These are phyloP conservation scores for Serendipita sp. DNA, from an alignment of 1,284 basidiomycete species.

Conservation along the genomic window DNA sequence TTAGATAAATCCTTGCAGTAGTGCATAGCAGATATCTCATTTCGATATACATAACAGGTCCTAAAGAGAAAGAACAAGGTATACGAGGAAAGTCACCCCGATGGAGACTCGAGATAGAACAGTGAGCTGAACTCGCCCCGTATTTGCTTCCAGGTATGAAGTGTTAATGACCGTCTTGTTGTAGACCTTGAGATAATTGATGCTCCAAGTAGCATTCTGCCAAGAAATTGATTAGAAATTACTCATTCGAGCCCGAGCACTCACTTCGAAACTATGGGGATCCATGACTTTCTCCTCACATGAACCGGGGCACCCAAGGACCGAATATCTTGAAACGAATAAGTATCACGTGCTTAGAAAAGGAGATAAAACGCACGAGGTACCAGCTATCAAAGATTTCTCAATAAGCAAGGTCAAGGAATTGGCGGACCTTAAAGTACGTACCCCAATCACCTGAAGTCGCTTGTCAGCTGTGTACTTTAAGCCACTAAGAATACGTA, in stretches of 20 bases:
- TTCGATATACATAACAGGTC: neutral
- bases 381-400: neutral
- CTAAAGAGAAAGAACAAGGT: neutral
- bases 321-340: neutral
- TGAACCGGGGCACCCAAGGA: conserved; percentile 53
- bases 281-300: conserved; percentile 49
- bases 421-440: conserved; percentile 42
- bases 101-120: too few relatives aligned
- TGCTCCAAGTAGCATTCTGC: neutral
- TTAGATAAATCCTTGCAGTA: neutral
- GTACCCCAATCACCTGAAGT: conserved; percentile 64
- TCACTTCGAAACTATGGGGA: conserved; percentile 36
- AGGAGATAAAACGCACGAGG: neutral
- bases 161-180: conserved; percentile 6
- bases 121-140: too few relatives aligned
- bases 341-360: neutral
- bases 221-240: neutral
- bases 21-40: neutral
- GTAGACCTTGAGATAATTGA: conserved; percentile 1
- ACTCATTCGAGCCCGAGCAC: conserved; percentile 4
- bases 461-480: neutral
- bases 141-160: neutral
- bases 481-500: neutral
- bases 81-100: neutral
- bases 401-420: neutral